These are phyloP conservation scores for Oropetium thomaeum DNA, from an alignment of 176 grass and related monocot species.

Conservation along the genomic window DNA sequence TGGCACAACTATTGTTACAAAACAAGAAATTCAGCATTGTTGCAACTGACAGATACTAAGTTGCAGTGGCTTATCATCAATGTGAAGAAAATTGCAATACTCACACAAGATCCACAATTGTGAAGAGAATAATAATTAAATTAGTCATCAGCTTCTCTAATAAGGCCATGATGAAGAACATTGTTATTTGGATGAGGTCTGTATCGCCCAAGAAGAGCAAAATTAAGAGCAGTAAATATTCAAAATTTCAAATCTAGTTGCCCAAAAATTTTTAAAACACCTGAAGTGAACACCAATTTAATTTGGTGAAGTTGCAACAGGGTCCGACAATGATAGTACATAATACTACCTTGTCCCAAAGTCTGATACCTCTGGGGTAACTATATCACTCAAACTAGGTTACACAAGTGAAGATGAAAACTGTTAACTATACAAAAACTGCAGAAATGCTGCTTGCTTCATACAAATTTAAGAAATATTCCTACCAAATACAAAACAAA, in stretches of 20 bases:
- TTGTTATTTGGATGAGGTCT: slow-evolving; percentile 1
- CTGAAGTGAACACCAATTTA: background rate
- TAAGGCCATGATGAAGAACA: background rate
- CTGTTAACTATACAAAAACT: background rate
- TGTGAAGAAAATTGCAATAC: background rate
- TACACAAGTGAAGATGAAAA: slow-evolving; percentile 14
- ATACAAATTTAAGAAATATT: background rate
- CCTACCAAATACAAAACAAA: background rate
- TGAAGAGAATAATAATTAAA: background rate
- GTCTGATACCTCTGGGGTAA: background rate
- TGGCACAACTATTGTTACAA: background rate
- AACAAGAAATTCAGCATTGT: slow-evolving; percentile 6
- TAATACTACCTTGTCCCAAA: background rate
- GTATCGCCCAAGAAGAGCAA: background rate
- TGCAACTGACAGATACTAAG: background rate
- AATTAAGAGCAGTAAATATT: background rate
- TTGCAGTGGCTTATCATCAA: background rate
- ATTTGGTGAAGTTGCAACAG: background rate
- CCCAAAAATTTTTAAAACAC: background rate
- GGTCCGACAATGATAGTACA: background rate
- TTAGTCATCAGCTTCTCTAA: background rate
- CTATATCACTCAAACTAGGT: background rate
- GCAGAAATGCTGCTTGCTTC: background rate
- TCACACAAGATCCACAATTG: background rate
- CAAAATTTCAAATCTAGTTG: background rate